phyloP scores from a whole-genome alignment of 495 filamentous ascomycete species.

The Lentithecium fluviatile region DNA sequence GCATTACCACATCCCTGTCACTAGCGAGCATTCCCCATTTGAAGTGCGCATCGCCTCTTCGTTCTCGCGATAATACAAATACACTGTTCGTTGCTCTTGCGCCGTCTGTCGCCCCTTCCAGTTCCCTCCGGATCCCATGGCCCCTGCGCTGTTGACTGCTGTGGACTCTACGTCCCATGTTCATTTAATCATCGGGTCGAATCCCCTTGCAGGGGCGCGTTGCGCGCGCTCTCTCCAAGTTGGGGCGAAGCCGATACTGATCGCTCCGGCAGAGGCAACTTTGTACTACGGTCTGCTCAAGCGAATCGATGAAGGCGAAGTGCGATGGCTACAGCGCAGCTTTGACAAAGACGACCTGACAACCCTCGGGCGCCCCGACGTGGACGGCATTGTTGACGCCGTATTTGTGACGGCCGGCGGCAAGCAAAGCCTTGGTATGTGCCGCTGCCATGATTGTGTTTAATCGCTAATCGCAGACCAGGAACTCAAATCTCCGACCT shows the following conservation, averaged over 20 bases:
- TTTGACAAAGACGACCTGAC: slow-evolving; percentile 77
- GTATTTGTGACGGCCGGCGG: slow-evolving; percentile 80
- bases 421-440: slow-evolving; percentile 52
- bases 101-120: too few species aligned
- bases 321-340: slow-evolving; percentile 66
- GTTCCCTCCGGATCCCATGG: too few species aligned
- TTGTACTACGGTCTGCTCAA: slow-evolving; percentile 72
- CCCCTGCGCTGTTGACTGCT: slow-evolving; percentile 69
- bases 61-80: too few species aligned
- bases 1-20: background rate
- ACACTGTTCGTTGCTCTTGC: too few species aligned
- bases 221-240: slow-evolving; percentile 76
- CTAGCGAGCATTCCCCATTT: too few species aligned
- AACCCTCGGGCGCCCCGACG: slow-evolving; percentile 73
- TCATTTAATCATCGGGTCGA: slow-evolving; percentile 83
- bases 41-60: too few species aligned
- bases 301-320: slow-evolving; percentile 67
- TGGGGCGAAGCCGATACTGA: slow-evolving; percentile 83
- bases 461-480: slow-evolving; percentile 35
- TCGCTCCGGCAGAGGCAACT: slow-evolving; percentile 64
- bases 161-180: slow-evolving; percentile 71
- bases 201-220: slow-evolving; percentile 79
- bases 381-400: slow-evolving; percentile 76
- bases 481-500: slow-evolving; percentile 68
- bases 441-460: background rate